phyloP scores from a whole-genome alignment of 768 basidiomycete genomes.

The Serendipita sp. region DNA sequence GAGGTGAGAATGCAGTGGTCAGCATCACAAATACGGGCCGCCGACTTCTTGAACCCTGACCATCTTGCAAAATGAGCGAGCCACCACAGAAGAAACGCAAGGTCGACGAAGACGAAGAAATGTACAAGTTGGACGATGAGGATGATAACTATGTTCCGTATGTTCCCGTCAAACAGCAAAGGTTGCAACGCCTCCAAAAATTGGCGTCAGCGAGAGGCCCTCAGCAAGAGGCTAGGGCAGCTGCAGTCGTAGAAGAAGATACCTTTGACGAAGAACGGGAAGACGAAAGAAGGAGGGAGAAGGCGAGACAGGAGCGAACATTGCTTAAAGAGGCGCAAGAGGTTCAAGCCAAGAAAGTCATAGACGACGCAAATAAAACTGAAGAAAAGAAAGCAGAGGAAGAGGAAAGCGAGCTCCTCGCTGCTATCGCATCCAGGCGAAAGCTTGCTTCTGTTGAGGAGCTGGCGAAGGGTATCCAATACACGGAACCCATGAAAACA shows the following conservation, averaged over 20 bases:
- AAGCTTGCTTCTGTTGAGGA: slow-evolving; percentile 89
- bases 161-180: slow-evolving; percentile 70
- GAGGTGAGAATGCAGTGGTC: background rate
- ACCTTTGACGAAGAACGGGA: slow-evolving; percentile 62
- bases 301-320: slow-evolving; percentile 68
- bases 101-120: background rate
- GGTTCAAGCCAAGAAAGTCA: slow-evolving; percentile 68
- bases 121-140: background rate
- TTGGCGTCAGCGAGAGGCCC: slow-evolving; percentile 43
- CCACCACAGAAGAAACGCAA: background rate
- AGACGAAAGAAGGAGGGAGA: slow-evolving; percentile 60
- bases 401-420: slow-evolving; percentile 77
- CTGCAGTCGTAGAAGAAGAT: slow-evolving; percentile 37
- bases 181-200: slow-evolving; percentile 64
- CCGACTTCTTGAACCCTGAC: background rate
- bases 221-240: slow-evolving; percentile 36
- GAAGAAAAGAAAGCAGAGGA: slow-evolving; percentile 75
- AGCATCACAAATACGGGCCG: background rate
- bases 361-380: slow-evolving; percentile 81
- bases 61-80: background rate
- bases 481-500: slow-evolving; percentile 70
- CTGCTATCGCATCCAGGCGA: slow-evolving; percentile 77
- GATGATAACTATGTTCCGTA: slow-evolving; percentile 64
- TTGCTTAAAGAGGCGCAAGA: slow-evolving; percentile 89
- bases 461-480: slow-evolving; percentile 81